Conservation (phyloP, 768 basidiomycete genomes). For the Lanmaoa rubissima region DNA sequence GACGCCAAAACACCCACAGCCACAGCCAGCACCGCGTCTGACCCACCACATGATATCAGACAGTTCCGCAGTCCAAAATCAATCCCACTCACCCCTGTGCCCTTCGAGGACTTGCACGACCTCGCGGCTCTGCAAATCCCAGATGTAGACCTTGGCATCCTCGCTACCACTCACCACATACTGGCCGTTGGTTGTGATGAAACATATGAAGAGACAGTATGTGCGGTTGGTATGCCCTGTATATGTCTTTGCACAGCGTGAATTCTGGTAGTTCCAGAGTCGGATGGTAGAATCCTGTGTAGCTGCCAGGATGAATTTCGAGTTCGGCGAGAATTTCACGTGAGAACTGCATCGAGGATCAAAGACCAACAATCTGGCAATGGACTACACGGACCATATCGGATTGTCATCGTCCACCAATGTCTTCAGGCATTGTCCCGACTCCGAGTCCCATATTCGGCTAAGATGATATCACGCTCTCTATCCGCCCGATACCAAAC, state of each 20-base stretch:
- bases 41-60: not conserved
- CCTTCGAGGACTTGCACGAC: constrained; percentile 74
- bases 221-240: constrained; percentile 84
- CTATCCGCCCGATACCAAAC: not conserved
- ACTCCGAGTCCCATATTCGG: constrained; percentile 96
- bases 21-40: constrained; percentile 69
- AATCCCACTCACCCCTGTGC: constrained; percentile 61
- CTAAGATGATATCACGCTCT: constrained; percentile 40
- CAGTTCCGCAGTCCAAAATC: not conserved
- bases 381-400: constrained; percentile 57
- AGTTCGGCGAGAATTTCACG: constrained; percentile 91
- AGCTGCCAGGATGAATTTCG: constrained; percentile 81
- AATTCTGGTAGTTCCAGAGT: constrained; percentile 91
- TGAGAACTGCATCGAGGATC: constrained; percentile 55
- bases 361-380: constrained; percentile 3
- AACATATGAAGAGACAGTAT: constrained; percentile 73
- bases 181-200: constrained; percentile 54
- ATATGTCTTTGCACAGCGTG: constrained; percentile 91
- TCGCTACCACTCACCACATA: constrained; percentile 89
- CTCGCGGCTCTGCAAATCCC: constrained; percentile 84
- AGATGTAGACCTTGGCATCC: constrained; percentile 83
- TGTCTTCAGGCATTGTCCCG: constrained; percentile 97
- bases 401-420: constrained; percentile 96
- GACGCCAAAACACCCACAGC: constrained; percentile 49
- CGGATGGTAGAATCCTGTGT: constrained; percentile 95